Evolutionary conservation across 352 stramenopile genomes (phyloP).

Genomic region (Pythium apleroticum): DNA sequence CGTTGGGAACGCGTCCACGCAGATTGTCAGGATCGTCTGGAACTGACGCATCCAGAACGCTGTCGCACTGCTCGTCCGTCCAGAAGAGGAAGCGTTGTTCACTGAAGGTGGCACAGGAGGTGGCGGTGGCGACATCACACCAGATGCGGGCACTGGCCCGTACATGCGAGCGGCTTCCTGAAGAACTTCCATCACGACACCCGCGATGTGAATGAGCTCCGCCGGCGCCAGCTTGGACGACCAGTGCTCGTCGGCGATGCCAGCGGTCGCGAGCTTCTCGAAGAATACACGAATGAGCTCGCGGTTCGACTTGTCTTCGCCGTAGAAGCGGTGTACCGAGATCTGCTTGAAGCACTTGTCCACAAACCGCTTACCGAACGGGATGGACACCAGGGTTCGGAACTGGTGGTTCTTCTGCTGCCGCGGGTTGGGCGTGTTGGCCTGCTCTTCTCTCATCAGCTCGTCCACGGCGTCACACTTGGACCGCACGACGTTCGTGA

Average conservation of each 20-base stretch:
- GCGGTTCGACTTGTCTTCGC: slow-evolving; percentile 71
- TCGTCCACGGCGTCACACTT: slow-evolving; percentile 52
- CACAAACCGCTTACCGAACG: slow-evolving; percentile 63
- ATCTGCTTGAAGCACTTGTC: slow-evolving; percentile 76
- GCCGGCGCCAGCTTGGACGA: slow-evolving; percentile 33
- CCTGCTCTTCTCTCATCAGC: slow-evolving; percentile 53
- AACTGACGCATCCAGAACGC: slow-evolving; percentile 85
- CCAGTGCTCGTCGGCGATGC: slow-evolving; percentile 67
- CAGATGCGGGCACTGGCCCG: slow-evolving; percentile 33
- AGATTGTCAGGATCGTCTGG: slow-evolving; percentile 66
- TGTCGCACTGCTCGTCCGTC: slow-evolving; percentile 41
- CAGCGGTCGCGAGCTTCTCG: slow-evolving; percentile 74
- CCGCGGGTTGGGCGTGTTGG: slow-evolving; percentile 43
- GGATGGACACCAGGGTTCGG: slow-evolving; percentile 63
- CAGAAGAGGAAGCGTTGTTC: slow-evolving; percentile 14
- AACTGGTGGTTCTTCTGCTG: slow-evolving; percentile 77
- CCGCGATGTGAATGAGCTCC: slow-evolving; percentile 59
- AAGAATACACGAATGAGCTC: slow-evolving; percentile 78
- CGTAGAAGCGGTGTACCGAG: slow-evolving; percentile 60
- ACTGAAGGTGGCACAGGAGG: neutral
- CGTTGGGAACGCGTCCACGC: slow-evolving; percentile 64
- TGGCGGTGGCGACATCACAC: slow-evolving; percentile 35
- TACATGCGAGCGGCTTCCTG: slow-evolving; percentile 76
- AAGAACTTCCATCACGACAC: slow-evolving; percentile 66
- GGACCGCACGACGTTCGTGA: slow-evolving; percentile 52